Conservation (phyloP, 2,329 filamentous ascomycete species). For the Xylariaceae sp. region DNA sequence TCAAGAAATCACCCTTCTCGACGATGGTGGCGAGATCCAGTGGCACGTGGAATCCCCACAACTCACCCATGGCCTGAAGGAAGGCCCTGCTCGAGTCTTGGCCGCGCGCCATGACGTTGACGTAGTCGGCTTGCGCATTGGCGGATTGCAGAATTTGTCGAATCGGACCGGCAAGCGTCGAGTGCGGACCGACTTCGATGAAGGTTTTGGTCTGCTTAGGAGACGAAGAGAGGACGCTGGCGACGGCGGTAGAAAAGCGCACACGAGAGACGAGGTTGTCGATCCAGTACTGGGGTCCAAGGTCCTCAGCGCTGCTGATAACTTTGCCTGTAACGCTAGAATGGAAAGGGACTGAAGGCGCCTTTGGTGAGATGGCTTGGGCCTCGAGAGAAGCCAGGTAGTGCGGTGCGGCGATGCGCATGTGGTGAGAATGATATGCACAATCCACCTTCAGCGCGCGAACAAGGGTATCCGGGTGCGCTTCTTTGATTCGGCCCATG, state of each 20-base stretch:
- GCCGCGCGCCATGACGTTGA: not conserved
- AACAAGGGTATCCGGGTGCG: not conserved
- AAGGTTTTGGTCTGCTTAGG: constrained; percentile 6
- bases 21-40: not conserved
- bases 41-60: not conserved
- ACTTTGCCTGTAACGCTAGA: not conserved
- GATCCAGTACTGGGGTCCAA: constrained; percentile 17
- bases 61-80: not conserved
- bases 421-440: not conserved
- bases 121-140: constrained; percentile 8
- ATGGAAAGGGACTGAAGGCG: not conserved
- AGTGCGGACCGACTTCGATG: constrained; percentile 25
- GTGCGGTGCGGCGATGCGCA: not conserved
- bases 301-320: not conserved
- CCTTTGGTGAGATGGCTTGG: not conserved
- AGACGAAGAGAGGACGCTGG: constrained; percentile 8
- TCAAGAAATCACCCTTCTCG: not conserved
- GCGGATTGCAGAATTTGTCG: constrained; percentile 15
- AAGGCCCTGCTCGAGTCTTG: not conserved
- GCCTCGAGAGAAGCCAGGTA: not conserved
- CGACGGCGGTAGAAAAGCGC: constrained; percentile 16
- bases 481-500: not conserved
- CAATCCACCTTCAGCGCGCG: not conserved
- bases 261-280: constrained; percentile 21
- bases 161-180: constrained; percentile 19